Base-by-base conservation (phyloP, 1,284 basidiomycete species). In the Melanopsichium pennsylvanicum region DNA sequence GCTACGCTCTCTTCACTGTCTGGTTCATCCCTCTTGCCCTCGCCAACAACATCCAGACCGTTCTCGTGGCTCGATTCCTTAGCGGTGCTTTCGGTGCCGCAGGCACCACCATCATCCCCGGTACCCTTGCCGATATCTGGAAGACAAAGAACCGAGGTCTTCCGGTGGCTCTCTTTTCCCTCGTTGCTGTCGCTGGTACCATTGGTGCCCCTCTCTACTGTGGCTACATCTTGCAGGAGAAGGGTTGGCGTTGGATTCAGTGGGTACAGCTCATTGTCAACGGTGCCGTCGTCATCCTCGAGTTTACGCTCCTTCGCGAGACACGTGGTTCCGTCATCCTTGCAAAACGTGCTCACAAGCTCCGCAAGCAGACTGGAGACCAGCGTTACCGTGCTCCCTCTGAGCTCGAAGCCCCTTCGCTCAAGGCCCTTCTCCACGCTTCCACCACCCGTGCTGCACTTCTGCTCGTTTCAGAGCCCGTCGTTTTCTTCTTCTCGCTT, bases 231-330 rank as follows among this genome's bases (percentile, higher is more conserved):
- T 68, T 76, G 33, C 37, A 71, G 40, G 47, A 66, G 15, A 56
- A 74, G 54, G 80, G 80, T 6, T 82, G 81, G 81, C 58, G 80
- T 23, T 80, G 78, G 76, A 78, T 81, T 33, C 69, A 81, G 59
- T 77, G 76, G 61, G 63, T 78, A 9, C 78, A 79, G 58, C 51
- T 79, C 45, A 76, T 77, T 37, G 62, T 74, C 51, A 68, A 72
- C 59, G 74, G 72, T 23, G 64, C 57, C 31, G 70, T 81, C 25
- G 70, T 81, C 48, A 44, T 81, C 31, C 62, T 72, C 42, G 79
- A 81, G 32, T 34, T 78, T 35, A 23, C 80, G 55, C 67, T 82
- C 33, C 74, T 81, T 36, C 70, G 74, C 38, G 81, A 82, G 56
- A 81, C 80, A 2, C 74, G 81, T 26, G 80, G 81, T 32, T 76